phyloP scores from a whole-genome alignment of 2,329 filamentous ascomycete genomes.

The Sporothrix curviconia region DNA sequence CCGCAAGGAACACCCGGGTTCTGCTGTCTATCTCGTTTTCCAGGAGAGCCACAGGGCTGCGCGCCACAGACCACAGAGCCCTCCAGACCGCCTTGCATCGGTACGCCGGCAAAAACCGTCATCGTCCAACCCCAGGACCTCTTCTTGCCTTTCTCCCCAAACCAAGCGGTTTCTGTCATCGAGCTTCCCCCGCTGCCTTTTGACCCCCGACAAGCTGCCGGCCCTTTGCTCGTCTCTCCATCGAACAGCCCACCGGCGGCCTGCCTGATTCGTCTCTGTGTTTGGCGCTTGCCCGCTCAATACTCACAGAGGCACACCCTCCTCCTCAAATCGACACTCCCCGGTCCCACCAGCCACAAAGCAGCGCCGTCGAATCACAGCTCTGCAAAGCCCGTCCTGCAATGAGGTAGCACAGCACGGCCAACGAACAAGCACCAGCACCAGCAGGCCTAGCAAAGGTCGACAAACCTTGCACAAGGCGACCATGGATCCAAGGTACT shows the following conservation, averaged over 20 bases:
- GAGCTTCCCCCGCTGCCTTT: too few relatives aligned
- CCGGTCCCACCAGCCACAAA: slow-evolving; percentile 2
- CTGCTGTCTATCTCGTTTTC: too few relatives aligned
- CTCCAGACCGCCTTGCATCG: slow-evolving; percentile 8
- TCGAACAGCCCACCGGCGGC: too few relatives aligned
- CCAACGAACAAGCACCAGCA: not conserved
- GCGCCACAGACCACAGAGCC: not conserved
- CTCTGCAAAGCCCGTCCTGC: slow-evolving; percentile 2
- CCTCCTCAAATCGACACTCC: not conserved
- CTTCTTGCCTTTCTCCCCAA: too few relatives aligned
- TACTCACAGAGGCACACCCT: too few relatives aligned
- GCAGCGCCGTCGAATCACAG: not conserved
- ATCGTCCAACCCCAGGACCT: slow-evolving; percentile 7
- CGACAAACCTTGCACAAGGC: not conserved
- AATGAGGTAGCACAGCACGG: slow-evolving; percentile 7
- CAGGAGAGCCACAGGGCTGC: slow-evolving; percentile 2
- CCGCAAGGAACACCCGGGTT: too few relatives aligned
- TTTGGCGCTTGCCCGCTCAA: too few relatives aligned
- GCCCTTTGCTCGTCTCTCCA: too few relatives aligned
- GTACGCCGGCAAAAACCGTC: slow-evolving; percentile 10
- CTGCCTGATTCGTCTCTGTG: too few relatives aligned
- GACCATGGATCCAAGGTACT: slow-evolving; percentile 4
- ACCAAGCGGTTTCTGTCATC: not conserved
- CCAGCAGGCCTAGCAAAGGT: not conserved
- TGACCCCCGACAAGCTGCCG: too few relatives aligned